These are phyloP conservation scores for Mycosarcoma maydis DNA, from an alignment of 1,284 basidiomycete species.

Conservation along the genomic window DNA sequence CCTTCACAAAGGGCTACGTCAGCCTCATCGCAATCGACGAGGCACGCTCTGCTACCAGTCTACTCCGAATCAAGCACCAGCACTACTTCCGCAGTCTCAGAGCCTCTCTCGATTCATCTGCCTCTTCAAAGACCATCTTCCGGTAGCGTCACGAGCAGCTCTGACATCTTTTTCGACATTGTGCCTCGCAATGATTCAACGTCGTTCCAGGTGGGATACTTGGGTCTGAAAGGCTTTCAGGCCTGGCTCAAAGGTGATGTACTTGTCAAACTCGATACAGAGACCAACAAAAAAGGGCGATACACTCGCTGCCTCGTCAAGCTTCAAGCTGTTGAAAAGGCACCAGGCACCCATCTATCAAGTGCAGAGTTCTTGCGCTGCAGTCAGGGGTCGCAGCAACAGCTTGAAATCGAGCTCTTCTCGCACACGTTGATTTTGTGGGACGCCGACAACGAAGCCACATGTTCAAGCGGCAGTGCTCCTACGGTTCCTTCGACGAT, in stretches of 20 bases:
- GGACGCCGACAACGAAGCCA: conserved; percentile 29
- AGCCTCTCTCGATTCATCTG: background rate
- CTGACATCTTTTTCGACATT: conserved; percentile 61
- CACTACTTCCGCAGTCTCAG: background rate
- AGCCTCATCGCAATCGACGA: conserved; percentile 1
- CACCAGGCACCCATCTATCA: background rate
- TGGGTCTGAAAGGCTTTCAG: conserved; percentile 56
- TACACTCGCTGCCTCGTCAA: conserved; percentile 33
- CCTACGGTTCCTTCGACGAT: conserved; percentile 48
- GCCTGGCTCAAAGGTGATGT: conserved; percentile 64
- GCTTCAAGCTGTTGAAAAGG: conserved; percentile 28
- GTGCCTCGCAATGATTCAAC: conserved; percentile 56
- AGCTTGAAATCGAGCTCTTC: conserved; percentile 48
- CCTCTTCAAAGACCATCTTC: no score
- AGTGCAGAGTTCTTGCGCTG: background rate
- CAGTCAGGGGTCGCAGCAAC: background rate
- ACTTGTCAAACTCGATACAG: conserved; percentile 56
- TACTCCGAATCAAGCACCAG: conserved; percentile 23
- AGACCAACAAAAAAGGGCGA: conserved; percentile 26
- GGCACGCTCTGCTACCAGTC: conserved; percentile 12
- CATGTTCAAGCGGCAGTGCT: conserved; percentile 21
- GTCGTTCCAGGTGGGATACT: conserved; percentile 64
- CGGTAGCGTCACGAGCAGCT: background rate
- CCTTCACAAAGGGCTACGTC: no score
- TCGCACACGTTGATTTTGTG: conserved; percentile 48